Conservation (phyloP, 208 protist genomes). For the Crithidia bombi region DNA sequence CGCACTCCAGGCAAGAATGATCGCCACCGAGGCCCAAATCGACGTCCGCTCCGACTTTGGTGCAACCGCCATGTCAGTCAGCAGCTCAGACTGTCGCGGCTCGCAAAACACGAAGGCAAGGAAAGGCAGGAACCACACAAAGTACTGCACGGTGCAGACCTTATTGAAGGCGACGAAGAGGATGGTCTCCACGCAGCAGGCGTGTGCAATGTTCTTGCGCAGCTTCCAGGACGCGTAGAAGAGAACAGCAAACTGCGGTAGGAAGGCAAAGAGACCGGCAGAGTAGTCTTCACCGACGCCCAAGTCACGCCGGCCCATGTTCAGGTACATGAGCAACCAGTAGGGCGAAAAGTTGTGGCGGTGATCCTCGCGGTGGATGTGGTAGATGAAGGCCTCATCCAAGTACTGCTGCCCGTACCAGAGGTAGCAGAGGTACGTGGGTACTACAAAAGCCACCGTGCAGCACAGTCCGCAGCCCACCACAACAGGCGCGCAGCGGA, state of each 20-base stretch:
- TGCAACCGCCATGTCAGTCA: neutral
- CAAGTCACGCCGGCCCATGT: constrained; percentile 57
- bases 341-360: constrained; percentile 95
- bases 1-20: constrained; percentile 57
- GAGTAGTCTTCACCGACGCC: constrained; percentile 54
- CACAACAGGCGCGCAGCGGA: constrained; percentile 22
- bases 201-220: constrained; percentile 74
- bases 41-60: constrained; percentile 16
- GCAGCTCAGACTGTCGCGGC: constrained; percentile 24
- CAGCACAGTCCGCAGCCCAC: constrained; percentile 54
- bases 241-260: constrained; percentile 84
- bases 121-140: constrained; percentile 94
- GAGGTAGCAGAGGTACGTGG: constrained; percentile 60
- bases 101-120: constrained; percentile 79
- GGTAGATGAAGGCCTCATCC: constrained; percentile 84
- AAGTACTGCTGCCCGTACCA: constrained; percentile 81
- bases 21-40: constrained; percentile 22
- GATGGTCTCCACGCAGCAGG: constrained; percentile 84
- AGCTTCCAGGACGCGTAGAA: constrained; percentile 73
- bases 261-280: constrained; percentile 78
- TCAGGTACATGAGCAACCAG: constrained; percentile 92
- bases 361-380: constrained; percentile 80
- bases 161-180: constrained; percentile 96
- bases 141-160: constrained; percentile 96
- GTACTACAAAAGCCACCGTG: constrained; percentile 47